A percentile compares a stretch with the other conserved stretches of the same genome.
Conservation (phyloP, 2,329 filamentous ascomycete species). For the Colletotrichum higginsianum region DNA sequence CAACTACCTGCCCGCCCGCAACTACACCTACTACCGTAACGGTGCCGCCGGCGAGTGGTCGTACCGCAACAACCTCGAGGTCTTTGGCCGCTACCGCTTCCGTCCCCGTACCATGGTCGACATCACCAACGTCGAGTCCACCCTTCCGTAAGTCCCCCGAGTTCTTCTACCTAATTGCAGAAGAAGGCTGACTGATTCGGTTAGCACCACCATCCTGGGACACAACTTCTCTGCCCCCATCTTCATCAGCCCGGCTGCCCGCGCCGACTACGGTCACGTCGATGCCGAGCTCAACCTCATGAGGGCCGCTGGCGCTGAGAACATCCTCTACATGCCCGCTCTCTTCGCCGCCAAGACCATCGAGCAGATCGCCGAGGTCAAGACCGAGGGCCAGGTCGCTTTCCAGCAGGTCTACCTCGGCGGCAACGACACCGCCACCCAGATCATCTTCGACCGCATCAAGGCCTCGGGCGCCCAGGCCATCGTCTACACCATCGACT, state of each 20-base stretch:
- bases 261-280: constrained; percentile 60
- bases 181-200: constrained; percentile 19
- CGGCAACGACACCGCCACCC: constrained; percentile 52
- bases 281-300: constrained; percentile 66
- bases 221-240: constrained; percentile 69
- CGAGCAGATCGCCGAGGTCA: constrained; percentile 55
- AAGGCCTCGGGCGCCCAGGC: constrained; percentile 54
- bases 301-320: constrained; percentile 61
- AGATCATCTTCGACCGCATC: constrained; percentile 50
- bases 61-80: constrained; percentile 71
- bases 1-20: constrained; percentile 60
- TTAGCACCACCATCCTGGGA: constrained; percentile 65
- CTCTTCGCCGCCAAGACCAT: constrained; percentile 53
- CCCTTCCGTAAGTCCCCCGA: constrained; percentile 51
- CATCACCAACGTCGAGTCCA: constrained; percentile 59
- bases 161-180: neutral
- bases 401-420: constrained; percentile 56
- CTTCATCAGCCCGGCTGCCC: constrained; percentile 67
- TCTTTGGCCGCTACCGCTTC: constrained; percentile 64
- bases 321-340: constrained; percentile 66
- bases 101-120: constrained; percentile 66
- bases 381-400: constrained; percentile 54
- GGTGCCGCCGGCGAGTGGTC: constrained; percentile 70
- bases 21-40: constrained; percentile 72
- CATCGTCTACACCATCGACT: constrained; percentile 58